These are phyloP conservation scores for Platanthera zijinensis DNA, from an alignment of 106 monocot genomes.

Conservation along the genomic window DNA sequence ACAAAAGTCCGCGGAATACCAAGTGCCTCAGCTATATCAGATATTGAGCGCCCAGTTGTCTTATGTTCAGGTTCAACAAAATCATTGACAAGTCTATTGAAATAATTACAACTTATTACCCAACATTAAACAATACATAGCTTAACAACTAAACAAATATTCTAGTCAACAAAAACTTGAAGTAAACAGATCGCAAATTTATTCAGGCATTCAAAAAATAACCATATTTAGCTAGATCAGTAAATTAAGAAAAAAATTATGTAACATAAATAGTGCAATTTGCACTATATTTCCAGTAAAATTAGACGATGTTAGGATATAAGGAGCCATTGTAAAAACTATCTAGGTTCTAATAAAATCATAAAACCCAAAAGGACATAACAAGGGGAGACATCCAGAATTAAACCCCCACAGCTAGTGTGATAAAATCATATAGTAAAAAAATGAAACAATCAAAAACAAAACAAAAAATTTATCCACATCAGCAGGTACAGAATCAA, in stretches of 20 bases:
- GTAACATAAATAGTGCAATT: background rate
- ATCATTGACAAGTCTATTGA: constrained; percentile 73
- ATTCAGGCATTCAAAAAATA: background rate
- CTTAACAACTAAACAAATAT: background rate
- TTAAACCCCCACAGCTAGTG: no score
- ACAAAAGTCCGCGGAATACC: constrained; percentile 82
- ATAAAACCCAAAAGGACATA: background rate
- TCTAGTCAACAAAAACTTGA: background rate
- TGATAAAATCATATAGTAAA: no score
- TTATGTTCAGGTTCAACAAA: constrained; percentile 67
- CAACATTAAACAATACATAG: background rate
- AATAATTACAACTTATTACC: background rate
- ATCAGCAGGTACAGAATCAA: no score
- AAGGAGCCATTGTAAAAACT: background rate
- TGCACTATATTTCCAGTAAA: background rate
- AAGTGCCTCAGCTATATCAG: constrained; percentile 65
- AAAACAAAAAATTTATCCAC: no score
- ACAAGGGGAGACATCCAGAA: background rate
- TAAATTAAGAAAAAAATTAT: background rate
- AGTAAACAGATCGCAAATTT: background rate
- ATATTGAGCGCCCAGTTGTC: constrained; percentile 69
- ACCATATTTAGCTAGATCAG: background rate
- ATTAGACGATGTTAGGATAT: background rate
- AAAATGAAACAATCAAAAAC: no score
- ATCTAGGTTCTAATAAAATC: background rate